These are phyloP conservation scores for Lathyrus oleraceus DNA, from an alignment of 306 rosid genomes.

Conservation along the genomic window DNA sequence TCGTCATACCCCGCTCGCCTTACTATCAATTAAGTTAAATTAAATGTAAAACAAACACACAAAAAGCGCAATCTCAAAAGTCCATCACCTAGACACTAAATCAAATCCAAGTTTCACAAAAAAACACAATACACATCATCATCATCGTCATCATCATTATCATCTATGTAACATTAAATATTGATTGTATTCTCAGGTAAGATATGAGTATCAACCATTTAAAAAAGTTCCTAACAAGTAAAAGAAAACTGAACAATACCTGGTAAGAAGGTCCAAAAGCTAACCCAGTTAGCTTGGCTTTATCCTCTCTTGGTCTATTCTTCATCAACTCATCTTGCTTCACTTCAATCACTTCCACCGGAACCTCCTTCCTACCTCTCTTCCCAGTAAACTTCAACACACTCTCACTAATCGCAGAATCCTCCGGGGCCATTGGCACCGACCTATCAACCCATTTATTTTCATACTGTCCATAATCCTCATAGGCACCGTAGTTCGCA, in stretches of 20 bases:
- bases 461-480: conserved; percentile 47
- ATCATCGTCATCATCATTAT: background rate
- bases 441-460: conserved; percentile 52
- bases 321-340: conserved; percentile 93
- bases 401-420: conserved; percentile 37
- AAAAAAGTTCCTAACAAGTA: background rate
- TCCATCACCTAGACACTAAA: background rate
- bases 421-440: conserved; percentile 8
- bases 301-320: conserved; percentile 92
- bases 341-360: conserved; percentile 75
- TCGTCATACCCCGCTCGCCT: background rate
- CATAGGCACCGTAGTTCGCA: conserved; percentile 45
- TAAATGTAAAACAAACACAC: conserved; percentile 8
- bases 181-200: background rate
- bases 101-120: conserved; percentile 1
- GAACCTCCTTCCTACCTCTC: conserved; percentile 78
- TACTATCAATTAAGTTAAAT: background rate
- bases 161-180: no score
- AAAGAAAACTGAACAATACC: conserved; percentile 49
- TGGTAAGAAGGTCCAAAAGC: conserved; percentile 93
- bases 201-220: background rate
- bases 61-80: background rate
- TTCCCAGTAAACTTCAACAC: conserved; percentile 50
- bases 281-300: conserved; percentile 73
- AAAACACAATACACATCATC: background rate